Evolutionary conservation across 2,329 filamentous ascomycete species (phyloP).

Genomic region (Scopulariopsis brevicaulis): DNA sequence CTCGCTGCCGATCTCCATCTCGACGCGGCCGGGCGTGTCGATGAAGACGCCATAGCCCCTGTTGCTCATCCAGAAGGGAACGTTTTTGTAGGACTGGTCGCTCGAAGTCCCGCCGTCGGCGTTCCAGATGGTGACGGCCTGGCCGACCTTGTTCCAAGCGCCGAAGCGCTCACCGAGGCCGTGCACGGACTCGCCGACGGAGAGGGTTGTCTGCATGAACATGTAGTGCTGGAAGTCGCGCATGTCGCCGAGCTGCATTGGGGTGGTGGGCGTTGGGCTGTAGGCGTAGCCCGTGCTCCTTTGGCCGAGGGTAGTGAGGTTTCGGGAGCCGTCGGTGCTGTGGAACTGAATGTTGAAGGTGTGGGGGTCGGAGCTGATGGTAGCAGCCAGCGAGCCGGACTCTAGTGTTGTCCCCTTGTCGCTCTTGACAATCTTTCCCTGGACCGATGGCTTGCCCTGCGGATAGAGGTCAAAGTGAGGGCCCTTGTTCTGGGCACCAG

Average conservation of each 20-base stretch:
- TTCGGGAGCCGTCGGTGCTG: slow-evolving; percentile 20
- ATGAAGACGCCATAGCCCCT: slow-evolving; percentile 70
- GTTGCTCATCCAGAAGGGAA: slow-evolving; percentile 59
- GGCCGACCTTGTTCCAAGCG: slow-evolving; percentile 65
- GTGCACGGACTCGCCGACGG: slow-evolving; percentile 56
- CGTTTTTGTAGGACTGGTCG: slow-evolving; percentile 63
- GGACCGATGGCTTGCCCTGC: slow-evolving; percentile 17
- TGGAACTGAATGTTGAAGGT: slow-evolving; percentile 26
- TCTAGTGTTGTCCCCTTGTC: slow-evolving; percentile 22
- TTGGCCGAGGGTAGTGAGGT: slow-evolving; percentile 24
- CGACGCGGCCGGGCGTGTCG: slow-evolving; percentile 57
- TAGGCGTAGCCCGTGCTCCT: slow-evolving; percentile 27
- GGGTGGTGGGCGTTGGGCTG: slow-evolving; percentile 19
- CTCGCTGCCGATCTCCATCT: slow-evolving; percentile 65
- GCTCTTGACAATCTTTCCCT: slow-evolving; percentile 15
- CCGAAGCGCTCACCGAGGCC: slow-evolving; percentile 70
- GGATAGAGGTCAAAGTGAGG: slow-evolving; percentile 27
- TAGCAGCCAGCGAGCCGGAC: slow-evolving; percentile 22
- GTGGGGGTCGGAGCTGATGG: slow-evolving; percentile 21
- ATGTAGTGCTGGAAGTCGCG: slow-evolving; percentile 40
- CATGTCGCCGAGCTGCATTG: slow-evolving; percentile 21
- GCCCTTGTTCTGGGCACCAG: slow-evolving; percentile 21
- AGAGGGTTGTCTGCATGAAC: slow-evolving; percentile 42
- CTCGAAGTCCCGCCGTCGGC: slow-evolving; percentile 54
- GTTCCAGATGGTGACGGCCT: slow-evolving; percentile 55